Base-by-base conservation (phyloP, 164 flowering plant species). In the Amborella trichopoda region DNA sequence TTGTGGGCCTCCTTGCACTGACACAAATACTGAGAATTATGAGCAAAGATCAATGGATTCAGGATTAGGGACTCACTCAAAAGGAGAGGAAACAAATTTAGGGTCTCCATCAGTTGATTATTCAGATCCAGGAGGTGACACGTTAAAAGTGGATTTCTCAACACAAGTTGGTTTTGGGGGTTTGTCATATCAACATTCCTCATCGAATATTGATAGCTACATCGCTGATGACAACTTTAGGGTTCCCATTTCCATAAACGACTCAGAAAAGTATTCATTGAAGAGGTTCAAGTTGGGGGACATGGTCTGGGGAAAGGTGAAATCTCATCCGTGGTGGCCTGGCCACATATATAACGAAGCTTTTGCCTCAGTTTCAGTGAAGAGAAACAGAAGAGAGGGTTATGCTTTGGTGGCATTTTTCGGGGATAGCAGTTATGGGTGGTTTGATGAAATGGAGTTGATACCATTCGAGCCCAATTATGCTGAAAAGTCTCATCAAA, bases 281-380 rank as follows among this genome's bases (percentile, higher is more conserved):
- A 41, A 49, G 16, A 50, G 52, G 50, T 57, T 61, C 21, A 55
- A 67, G 37, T 44, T 51, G 5, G 71, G 71, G 6, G 97, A 93
- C 56, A 65, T 88, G 94, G 91, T 85, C 2, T 88, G 99, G 99
- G 96, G 89, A 4, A 93, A 88, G 63, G 99, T 93, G 27, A 93
- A 93, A 39, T 93, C 97, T 2, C 99, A 93, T 37, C 99, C 99
- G 0, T 93, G 99, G 99, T 93, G 99, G 99, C 97, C 99, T 0
- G 99, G 99, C 3, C 86, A 79, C 36, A 68, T 93, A 4, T 85
- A 61, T 26, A 71, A 62, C 47, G 99, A 83, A 45, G 75, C 76
- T 1, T 77, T 88, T 60, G 99, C 91, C 1, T 42, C 89, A 2
- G n/a, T 73, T 2, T 67, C 81, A 0, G 95, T 88, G 4, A 67